These are phyloP conservation scores for Moesziomyces parantarcticus DNA, from an alignment of 1,284 basidiomycete species.

Conservation along the genomic window DNA sequence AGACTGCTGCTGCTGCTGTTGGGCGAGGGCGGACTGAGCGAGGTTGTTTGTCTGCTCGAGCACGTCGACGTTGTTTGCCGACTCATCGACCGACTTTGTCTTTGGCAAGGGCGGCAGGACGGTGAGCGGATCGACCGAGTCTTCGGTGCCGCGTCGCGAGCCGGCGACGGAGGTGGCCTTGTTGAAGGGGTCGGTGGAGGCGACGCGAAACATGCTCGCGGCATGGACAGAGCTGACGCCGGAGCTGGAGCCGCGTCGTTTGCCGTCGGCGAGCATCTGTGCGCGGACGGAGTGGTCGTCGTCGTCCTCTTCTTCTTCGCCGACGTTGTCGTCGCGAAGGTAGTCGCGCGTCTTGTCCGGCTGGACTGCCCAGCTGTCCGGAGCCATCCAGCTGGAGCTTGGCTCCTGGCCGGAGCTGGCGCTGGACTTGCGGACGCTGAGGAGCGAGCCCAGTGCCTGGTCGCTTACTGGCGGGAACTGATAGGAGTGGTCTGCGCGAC, in stretches of 20 bases:
- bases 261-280: slow-evolving; percentile 24
- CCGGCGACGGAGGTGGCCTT: slow-evolving; percentile 26
- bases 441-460: slow-evolving; percentile 8
- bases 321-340: slow-evolving; percentile 55
- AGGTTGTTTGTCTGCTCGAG: slow-evolving; percentile 44
- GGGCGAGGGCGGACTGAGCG: slow-evolving; percentile 28
- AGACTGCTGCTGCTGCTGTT: slow-evolving; percentile 32
- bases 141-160: slow-evolving; percentile 48
- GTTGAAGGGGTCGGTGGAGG: slow-evolving; percentile 35
- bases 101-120: slow-evolving; percentile 18
- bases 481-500: slow-evolving; percentile 42
- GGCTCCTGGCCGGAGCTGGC: slow-evolving; percentile 50
- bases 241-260: slow-evolving; percentile 32
- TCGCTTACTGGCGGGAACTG: slow-evolving; percentile 45
- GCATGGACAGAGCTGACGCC: slow-evolving; percentile 36
- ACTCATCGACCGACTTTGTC: slow-evolving; percentile 30
- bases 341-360: slow-evolving; percentile 49
- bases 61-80: slow-evolving; percentile 34
- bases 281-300: slow-evolving; percentile 21
- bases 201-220: slow-evolving; percentile 40
- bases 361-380: slow-evolving; percentile 67
- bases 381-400: slow-evolving; percentile 64
- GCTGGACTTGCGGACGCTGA: slow-evolving; percentile 50
- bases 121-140: slow-evolving; percentile 42
- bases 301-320: slow-evolving; percentile 54